Evolutionary conservation across 352 stramenopile genomes (phyloP), one percentile per base, ranked within the genome.

Genomic region (Ophiocytium majus): DNA sequence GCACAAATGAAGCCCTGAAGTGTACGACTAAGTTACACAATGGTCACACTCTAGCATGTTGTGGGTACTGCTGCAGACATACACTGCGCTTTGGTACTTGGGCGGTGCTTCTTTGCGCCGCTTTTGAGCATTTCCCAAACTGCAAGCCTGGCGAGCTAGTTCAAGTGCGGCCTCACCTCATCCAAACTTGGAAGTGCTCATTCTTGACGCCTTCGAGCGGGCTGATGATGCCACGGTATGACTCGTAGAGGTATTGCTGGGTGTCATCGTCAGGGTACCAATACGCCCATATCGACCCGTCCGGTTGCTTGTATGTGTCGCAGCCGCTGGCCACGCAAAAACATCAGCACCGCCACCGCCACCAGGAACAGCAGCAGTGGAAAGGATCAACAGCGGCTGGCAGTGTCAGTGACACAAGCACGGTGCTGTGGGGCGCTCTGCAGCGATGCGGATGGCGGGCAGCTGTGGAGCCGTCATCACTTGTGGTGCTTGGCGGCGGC

Each of bases 181-280:
- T 99, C 98, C 98, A 99, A 14, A 99, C 97, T 71, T 99, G 98
- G 91, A 99, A 99, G 91, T 99, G 97, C 91, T 99, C 97, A 90
- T 99, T 97, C 84, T 95, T 92, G 19, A 99, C 96, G 49, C 96
- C 95, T 63, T 95, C 92, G 19, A 89, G 37, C 14, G 85, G 85
- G 37, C 50, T 89, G 0, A 89, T 76, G 19, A 89, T 71, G 28
- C 85, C 37, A 19, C 63, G 80, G 78, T 88, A 88, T 81, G 75
- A 49, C 81, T 92, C 81, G 78, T 91, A 87, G 0, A 91, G 78
- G 83, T 95, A 95, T 82, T 93, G 91, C 14, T 89, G 93, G 0
- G 86, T 93, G 71, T 91, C 82, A 50, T 94, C 90, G 28, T 94
- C 71, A 0, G 92, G 92, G 89, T 95, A 96, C 50, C 90, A 91